These are phyloP conservation scores for Termitomyces sp. DNA, from an alignment of 768 basidiomycete species.

Conservation along the genomic window DNA sequence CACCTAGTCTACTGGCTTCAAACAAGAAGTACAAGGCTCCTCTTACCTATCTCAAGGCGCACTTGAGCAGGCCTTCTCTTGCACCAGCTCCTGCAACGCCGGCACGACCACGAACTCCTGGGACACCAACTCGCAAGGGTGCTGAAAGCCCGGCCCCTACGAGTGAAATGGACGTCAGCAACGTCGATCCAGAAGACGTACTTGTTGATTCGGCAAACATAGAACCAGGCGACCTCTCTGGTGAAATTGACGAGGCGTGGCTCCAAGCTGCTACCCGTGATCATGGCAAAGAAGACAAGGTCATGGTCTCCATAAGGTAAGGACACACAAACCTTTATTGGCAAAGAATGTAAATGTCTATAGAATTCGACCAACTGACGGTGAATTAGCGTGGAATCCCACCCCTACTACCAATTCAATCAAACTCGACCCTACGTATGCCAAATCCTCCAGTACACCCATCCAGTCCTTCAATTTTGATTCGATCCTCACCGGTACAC, in stretches of 20 bases:
- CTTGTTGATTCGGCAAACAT: slow-evolving; percentile 72
- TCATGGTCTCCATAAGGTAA: slow-evolving; percentile 79
- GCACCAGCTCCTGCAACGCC: slow-evolving; percentile 51
- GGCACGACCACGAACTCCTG: slow-evolving; percentile 51
- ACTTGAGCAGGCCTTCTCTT: slow-evolving; percentile 26
- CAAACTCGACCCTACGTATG: slow-evolving; percentile 52
- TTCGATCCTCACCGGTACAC: slow-evolving; percentile 69
- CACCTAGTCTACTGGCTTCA: slow-evolving; percentile 22
- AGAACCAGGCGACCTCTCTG: slow-evolving; percentile 63
- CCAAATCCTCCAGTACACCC: slow-evolving; percentile 33
- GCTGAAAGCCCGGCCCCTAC: slow-evolving; percentile 45
- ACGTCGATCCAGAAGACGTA: slow-evolving; percentile 68
- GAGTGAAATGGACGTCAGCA: slow-evolving; percentile 73
- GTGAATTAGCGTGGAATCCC: slow-evolving; percentile 51
- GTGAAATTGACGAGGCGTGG: slow-evolving; percentile 58
- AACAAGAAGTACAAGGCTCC: slow-evolving; percentile 68
- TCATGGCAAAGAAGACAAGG: slow-evolving; percentile 76
- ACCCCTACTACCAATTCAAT: slow-evolving; percentile 41
- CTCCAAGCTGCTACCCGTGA: slow-evolving; percentile 34
- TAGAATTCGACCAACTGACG: slow-evolving; percentile 60
- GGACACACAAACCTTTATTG: slow-evolving; percentile 8
- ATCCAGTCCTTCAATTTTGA: slow-evolving; percentile 57
- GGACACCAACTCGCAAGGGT: slow-evolving; percentile 38
- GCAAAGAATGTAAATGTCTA: background rate
- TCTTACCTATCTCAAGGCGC: slow-evolving; percentile 20